Conservation (phyloP, 2,329 filamentous ascomycete species). For the Rhynchosporium graminicola region DNA sequence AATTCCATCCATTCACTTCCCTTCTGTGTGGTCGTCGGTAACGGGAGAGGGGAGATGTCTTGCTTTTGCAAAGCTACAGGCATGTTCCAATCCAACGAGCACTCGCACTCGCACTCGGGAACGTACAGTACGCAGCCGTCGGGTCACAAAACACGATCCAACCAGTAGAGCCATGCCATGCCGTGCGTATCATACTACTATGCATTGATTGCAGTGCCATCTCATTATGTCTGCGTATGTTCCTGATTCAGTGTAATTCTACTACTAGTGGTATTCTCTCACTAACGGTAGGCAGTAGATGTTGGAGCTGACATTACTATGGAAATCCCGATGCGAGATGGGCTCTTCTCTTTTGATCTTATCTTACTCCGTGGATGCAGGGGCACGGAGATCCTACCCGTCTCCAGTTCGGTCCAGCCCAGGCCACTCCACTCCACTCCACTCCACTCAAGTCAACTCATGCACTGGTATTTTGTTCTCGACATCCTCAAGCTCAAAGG, state of each 20-base stretch:
- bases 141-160: neutral
- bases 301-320: neutral
- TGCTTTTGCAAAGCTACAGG: conserved; percentile 3
- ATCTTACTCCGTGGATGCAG: conserved; percentile 12
- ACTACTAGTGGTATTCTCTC: neutral
- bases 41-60: conserved; percentile 10
- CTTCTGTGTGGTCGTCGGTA: conserved; percentile 9
- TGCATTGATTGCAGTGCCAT: neutral
- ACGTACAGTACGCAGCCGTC: conserved; percentile 3
- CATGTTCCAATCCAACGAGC: conserved; percentile 9
- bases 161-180: neutral
- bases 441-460: neutral
- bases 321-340: neutral
- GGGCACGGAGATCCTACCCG: conserved; percentile 17
- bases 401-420: neutral
- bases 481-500: neutral
- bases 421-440: neutral
- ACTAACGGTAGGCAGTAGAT: no score
- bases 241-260: neutral
- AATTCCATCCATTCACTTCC: neutral
- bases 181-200: neutral
- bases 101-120: neutral
- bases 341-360: neutral
- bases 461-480: neutral
- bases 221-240: conserved; percentile 2